Base-by-base conservation (phyloP, 768 basidiomycete species). In the Lactarius indigo region DNA sequence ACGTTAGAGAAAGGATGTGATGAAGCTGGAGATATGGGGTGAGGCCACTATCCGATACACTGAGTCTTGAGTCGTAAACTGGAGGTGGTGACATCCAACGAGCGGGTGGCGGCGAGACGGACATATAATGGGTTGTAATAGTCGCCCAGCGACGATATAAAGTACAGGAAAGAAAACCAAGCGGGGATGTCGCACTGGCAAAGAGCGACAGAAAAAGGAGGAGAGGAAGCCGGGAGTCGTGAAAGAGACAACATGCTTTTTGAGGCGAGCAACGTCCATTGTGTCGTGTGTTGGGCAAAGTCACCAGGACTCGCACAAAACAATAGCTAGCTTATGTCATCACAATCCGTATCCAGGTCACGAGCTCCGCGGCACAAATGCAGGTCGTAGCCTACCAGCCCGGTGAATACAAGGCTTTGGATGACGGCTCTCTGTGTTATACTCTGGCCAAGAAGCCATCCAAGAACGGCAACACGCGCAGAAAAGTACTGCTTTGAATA, bases 21-120 rank as follows among this genome's bases (percentile, higher is more conserved):
- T 87, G 82, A 41, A 95, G 88, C 70, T 87, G 83, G 58, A 98
- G 88, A 76, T 96, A 96, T 9, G 94, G 92, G 67, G 83, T 87
- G 64, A 95, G 86, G 20, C 79, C 75, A 39, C 75, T 74, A 64
- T 57, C 35, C 33, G 69, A 59, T 57, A 69, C 62, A 64, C 56
- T 18, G 31, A 64, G 18, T 57, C 70, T 77, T 79, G 81, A 74
- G 80, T 85, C 85, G 79, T 87, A 86, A 73, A 79, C 79, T 59
- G 86, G 84, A 37, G 87, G 84, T 35, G 85, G 84, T 3, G 79
- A 74, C 66, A 70, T 71, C 64, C 72, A 72, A 67, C 73, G 74
- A 64, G 26, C 4, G 17, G 73, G 64, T 61, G 72, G 70, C 57
- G 69, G 67, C 62, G 75, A 59, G 63, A 79, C 71, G 64, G 73